Conservation (phyloP, 108 stramenopile species). For the Skeletonema costatum region DNA sequence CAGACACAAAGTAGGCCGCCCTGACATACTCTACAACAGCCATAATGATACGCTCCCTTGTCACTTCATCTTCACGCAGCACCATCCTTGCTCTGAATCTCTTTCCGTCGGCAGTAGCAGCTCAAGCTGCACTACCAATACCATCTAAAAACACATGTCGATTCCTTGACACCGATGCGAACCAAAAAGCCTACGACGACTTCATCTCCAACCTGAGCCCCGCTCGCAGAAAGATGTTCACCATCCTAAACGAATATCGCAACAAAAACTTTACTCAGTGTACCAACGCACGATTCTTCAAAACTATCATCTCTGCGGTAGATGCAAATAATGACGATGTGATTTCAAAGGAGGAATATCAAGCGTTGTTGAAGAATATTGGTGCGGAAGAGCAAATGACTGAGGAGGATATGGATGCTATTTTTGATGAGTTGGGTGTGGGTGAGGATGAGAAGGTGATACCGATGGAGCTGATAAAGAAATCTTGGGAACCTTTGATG, state of each 20-base stretch:
- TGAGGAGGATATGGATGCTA: conserved; percentile 23
- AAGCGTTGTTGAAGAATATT: conserved; percentile 32
- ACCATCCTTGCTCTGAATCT: neutral
- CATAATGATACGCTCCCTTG: neutral
- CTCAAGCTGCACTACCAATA: too few relatives aligned
- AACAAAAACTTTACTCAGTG: conserved; percentile 19
- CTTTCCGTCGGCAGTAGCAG: neutral
- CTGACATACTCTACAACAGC: too few relatives aligned
- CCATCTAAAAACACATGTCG: neutral
- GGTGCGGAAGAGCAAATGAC: conserved; percentile 29
- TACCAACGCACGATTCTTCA: conserved; percentile 24
- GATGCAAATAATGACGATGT: conserved; percentile 31
- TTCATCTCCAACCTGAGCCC: conserved; percentile 14
- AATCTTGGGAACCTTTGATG: conserved; percentile 16
- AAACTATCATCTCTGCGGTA: conserved; percentile 22
- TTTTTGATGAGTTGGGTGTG: conserved; percentile 35
- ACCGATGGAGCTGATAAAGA: conserved; percentile 20
- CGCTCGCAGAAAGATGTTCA: conserved; percentile 14
- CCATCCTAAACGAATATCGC: conserved; percentile 26
- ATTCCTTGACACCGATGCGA: neutral
- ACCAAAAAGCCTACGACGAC: conserved; percentile 4
- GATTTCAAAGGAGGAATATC: conserved; percentile 25
- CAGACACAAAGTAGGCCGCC: too few relatives aligned
- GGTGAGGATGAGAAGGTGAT: conserved; percentile 23
- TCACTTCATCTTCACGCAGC: neutral